Conservation (phyloP, 2,329 filamentous ascomycete species). For the Xylaria digitata region DNA sequence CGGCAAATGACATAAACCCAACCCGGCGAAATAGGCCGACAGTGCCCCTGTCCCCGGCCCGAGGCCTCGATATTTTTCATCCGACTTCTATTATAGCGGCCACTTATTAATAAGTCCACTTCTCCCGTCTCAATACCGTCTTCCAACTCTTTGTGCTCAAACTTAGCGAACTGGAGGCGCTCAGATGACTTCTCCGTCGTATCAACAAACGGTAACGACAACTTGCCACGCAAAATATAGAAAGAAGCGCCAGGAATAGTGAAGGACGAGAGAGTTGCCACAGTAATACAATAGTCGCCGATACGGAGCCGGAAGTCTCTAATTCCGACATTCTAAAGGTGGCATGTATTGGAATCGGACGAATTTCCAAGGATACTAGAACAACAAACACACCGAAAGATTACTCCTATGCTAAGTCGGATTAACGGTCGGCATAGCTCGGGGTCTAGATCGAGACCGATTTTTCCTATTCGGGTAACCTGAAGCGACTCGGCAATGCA, state of each 20-base stretch:
- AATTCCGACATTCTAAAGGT: neutral
- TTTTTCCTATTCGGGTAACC: slow-evolving; percentile 2
- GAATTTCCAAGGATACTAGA: neutral
- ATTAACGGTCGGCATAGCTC: neutral
- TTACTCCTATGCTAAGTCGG: neutral
- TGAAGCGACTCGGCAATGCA: neutral
- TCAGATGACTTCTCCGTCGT: neutral
- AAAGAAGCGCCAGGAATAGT: too few species aligned
- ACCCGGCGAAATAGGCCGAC: slow-evolving; percentile 8
- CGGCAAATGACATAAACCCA: slow-evolving; percentile 4
- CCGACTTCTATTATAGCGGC: neutral
- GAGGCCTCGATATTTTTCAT: neutral
- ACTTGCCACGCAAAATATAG: neutral
- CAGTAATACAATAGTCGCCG: neutral
- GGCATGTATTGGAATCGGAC: neutral
- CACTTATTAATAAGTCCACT: slow-evolving; percentile 10
- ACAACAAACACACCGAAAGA: neutral
- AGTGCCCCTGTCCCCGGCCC: slow-evolving; percentile 19
- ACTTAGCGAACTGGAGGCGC: neutral
- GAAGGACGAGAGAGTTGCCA: neutral
- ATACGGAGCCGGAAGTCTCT: neutral
- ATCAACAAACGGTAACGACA: neutral
- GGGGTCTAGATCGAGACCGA: neutral
- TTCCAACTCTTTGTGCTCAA: neutral
- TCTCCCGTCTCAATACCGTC: neutral